Percentiles rank a stretch among this genome's conserved stretches.
These are phyloP conservation scores for Penicillium hesseltinei DNA, from an alignment of 2,329 filamentous ascomycete species.

Conservation along the genomic window DNA sequence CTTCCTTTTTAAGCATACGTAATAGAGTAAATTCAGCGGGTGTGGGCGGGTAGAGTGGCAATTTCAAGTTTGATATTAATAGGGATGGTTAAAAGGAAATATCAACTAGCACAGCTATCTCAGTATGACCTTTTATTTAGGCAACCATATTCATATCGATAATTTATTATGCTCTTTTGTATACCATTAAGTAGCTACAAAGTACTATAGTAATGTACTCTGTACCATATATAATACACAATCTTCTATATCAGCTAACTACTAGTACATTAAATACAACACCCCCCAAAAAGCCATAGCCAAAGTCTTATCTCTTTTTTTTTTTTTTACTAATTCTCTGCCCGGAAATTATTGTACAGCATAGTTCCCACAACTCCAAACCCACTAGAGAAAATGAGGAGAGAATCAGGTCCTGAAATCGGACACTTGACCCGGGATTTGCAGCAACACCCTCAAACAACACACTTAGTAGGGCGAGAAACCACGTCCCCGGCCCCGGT, in stretches of 20 bases:
- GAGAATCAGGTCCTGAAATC: not conserved
- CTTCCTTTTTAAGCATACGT: conserved; percentile 1
- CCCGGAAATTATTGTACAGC: conserved; percentile 37
- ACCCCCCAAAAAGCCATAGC: not conserved
- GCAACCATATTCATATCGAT: not conserved
- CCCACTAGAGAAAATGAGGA: conserved; percentile 8
- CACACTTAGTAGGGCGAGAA: conserved; percentile 46
- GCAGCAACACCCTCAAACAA: conserved; percentile 3
- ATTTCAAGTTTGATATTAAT: not conserved
- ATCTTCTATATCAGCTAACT: not conserved
- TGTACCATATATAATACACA: not conserved
- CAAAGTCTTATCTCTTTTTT: not conserved
- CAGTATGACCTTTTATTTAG: not conserved
- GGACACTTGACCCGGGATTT: conserved; percentile 3
- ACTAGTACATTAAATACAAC: not conserved
- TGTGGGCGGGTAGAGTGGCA: conserved; percentile 8
- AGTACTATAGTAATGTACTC: not conserved
- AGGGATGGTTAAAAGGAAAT: not conserved
- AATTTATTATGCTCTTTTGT: not conserved
- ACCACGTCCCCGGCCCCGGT: conserved; percentile 47
- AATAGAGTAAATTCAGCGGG: conserved; percentile 4
- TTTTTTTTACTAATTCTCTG: conserved; percentile 15
- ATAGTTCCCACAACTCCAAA: conserved; percentile 33
- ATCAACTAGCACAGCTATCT: not conserved
- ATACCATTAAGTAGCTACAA: not conserved